Percentiles rank a stretch among this genome's conserved stretches.
Conservation (phyloP, 2,329 filamentous ascomycete genomes). For the Apiospora arundinis region DNA sequence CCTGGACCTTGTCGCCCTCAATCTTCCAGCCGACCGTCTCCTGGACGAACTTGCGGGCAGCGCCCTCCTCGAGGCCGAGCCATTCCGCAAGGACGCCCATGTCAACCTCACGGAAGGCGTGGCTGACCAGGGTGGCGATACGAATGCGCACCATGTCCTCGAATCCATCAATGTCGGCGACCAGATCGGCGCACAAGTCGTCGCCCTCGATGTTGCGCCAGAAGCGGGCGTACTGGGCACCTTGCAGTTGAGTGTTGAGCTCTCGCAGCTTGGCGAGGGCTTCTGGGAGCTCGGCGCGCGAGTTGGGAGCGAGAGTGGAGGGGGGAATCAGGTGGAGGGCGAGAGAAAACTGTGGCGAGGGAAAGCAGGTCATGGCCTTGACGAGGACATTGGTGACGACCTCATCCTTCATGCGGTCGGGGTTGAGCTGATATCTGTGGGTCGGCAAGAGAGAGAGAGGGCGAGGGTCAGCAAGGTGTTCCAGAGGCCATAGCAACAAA, state of each 20-base stretch:
- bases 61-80: conserved; percentile 73
- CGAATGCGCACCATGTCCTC: conserved; percentile 91
- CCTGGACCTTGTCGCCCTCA: conserved; percentile 70
- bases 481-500: no score
- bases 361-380: conserved; percentile 97
- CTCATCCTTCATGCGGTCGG: conserved; percentile 94
- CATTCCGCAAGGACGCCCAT: conserved; percentile 73
- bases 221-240: conserved; percentile 89
- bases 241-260: conserved; percentile 87
- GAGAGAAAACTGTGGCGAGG: conserved; percentile 92
- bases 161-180: conserved; percentile 92
- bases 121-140: conserved; percentile 86
- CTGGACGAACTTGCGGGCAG: conserved; percentile 77
- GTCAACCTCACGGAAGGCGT: conserved; percentile 77
- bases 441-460: neutral
- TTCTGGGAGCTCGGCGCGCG: conserved; percentile 78
- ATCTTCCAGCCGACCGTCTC: conserved; percentile 90
- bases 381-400: conserved; percentile 98
- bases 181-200: conserved; percentile 93
- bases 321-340: conserved; percentile 92
- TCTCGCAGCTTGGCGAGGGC: conserved; percentile 85
- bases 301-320: conserved; percentile 70
- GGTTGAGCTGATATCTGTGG: conserved; percentile 97
- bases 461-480: neutral
- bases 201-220: conserved; percentile 93